phyloP scores from a whole-genome alignment of 2,329 filamentous ascomycete genomes.

The Hypoxylon sp. region DNA sequence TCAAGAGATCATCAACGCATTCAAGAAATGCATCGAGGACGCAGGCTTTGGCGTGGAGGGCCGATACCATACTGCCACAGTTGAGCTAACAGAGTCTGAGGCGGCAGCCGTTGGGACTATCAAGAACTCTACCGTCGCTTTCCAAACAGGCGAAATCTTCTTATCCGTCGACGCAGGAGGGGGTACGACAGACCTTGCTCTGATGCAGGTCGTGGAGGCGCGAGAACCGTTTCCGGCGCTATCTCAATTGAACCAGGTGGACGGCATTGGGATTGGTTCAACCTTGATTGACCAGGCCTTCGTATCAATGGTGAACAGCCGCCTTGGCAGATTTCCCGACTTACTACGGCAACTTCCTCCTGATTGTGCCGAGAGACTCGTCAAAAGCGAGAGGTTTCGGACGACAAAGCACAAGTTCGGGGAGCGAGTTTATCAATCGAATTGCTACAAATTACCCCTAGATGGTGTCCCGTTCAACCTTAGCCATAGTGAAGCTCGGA shows the following conservation, averaged over 20 bases:
- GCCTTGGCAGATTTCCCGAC: slow-evolving; percentile 57
- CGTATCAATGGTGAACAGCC: slow-evolving; percentile 56
- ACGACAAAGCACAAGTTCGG: slow-evolving; percentile 61
- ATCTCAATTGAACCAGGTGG: slow-evolving; percentile 57
- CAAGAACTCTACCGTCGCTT: slow-evolving; percentile 59
- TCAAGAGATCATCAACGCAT: slow-evolving; percentile 65
- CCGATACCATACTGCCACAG: slow-evolving; percentile 56
- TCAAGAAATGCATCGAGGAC: slow-evolving; percentile 62
- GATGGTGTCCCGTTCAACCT: slow-evolving; percentile 61
- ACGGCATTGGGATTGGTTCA: slow-evolving; percentile 63
- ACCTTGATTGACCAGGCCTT: slow-evolving; percentile 64
- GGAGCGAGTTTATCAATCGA: slow-evolving; percentile 59
- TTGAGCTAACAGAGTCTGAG: slow-evolving; percentile 65
- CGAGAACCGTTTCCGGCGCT: slow-evolving; percentile 49
- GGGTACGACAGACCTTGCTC: slow-evolving; percentile 63
- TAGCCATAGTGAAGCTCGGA: slow-evolving; percentile 56
- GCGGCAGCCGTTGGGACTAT: slow-evolving; percentile 64
- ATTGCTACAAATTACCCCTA: slow-evolving; percentile 60
- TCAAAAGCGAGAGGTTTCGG: slow-evolving; percentile 57
- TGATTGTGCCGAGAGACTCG: slow-evolving; percentile 57
- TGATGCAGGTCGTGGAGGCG: slow-evolving; percentile 59
- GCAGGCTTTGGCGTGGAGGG: slow-evolving; percentile 66
- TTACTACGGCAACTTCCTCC: slow-evolving; percentile 55
- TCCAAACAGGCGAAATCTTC: slow-evolving; percentile 59
- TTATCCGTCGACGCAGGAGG: slow-evolving; percentile 63